phyloP scores from a whole-genome alignment of 2,329 filamentous ascomycete genomes.

The Phaeophleospora eucalypticola region DNA sequence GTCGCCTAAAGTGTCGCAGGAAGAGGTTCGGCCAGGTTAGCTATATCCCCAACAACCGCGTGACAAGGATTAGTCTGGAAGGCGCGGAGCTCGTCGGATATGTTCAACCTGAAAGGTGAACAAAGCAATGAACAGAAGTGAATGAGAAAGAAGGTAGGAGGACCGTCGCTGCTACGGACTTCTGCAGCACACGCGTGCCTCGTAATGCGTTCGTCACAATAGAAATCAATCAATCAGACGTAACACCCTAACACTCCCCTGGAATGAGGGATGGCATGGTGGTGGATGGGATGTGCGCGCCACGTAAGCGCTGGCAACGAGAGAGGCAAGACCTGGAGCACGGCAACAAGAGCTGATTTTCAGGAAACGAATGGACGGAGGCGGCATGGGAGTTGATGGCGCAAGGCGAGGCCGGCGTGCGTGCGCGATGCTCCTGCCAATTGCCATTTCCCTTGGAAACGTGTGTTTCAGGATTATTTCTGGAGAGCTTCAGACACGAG shows the following conservation, averaged over 20 bases:
- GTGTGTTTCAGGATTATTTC: background rate
- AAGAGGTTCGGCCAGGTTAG: background rate
- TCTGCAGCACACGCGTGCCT: background rate
- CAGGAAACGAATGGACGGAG: background rate
- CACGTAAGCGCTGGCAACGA: conserved; percentile 6
- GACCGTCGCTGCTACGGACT: too few species aligned
- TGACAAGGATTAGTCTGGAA: background rate
- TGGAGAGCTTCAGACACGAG: background rate
- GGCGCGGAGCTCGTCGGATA: background rate
- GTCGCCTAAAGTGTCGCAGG: too few species aligned
- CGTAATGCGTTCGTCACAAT: too few species aligned
- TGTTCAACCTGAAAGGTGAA: too few species aligned
- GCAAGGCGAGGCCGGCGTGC: too few species aligned
- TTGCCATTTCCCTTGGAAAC: background rate
- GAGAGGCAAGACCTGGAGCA: background rate
- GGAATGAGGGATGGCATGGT: conserved; percentile 2
- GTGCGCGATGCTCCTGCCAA: background rate
- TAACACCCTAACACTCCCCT: background rate
- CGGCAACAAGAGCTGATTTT: background rate
- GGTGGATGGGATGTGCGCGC: conserved; percentile 3
- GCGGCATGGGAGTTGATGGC: too few species aligned
- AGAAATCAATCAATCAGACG: background rate
- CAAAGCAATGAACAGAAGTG: too few species aligned
- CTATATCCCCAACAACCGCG: background rate
- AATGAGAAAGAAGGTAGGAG: too few species aligned